Conservation (phyloP, 139 green algal species). For the Edaphochlamys debaryana region DNA sequence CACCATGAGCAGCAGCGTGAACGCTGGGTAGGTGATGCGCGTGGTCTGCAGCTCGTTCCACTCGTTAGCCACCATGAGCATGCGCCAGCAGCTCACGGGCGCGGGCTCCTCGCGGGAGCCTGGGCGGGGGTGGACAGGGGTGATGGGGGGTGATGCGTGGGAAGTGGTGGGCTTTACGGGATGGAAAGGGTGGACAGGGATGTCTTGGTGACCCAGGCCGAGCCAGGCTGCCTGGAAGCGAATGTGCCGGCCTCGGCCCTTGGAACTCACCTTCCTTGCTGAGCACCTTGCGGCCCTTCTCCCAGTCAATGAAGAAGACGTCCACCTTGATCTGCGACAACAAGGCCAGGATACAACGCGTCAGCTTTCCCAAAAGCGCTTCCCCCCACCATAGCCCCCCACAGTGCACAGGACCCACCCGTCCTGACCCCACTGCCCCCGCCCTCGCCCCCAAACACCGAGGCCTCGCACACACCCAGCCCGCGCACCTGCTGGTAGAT, state of each 20-base stretch:
- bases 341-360: not conserved
- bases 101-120: slow-evolving; percentile 56
- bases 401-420: no score
- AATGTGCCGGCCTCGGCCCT: no score
- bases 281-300: slow-evolving; percentile 66
- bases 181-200: no score
- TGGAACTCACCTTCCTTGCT: slow-evolving; percentile 55
- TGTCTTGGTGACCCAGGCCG: no score
- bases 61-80: slow-evolving; percentile 72
- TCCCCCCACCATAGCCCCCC: not conserved
- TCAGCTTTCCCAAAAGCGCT: no score
- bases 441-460: not conserved
- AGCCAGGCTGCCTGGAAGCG: no score
- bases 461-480: not conserved
- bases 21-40: slow-evolving; percentile 52
- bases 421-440: not conserved
- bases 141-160: not conserved
- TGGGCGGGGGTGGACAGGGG: not conserved
- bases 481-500: slow-evolving; percentile 51
- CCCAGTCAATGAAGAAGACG: slow-evolving; percentile 81
- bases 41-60: slow-evolving; percentile 70
- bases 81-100: slow-evolving; percentile 67
- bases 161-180: no score
- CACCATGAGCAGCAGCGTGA: slow-evolving; percentile 68
- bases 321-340: slow-evolving; percentile 41